Conservation (phyloP, 73 alveolate species). For the Tetrahymena malaccensis region DNA sequence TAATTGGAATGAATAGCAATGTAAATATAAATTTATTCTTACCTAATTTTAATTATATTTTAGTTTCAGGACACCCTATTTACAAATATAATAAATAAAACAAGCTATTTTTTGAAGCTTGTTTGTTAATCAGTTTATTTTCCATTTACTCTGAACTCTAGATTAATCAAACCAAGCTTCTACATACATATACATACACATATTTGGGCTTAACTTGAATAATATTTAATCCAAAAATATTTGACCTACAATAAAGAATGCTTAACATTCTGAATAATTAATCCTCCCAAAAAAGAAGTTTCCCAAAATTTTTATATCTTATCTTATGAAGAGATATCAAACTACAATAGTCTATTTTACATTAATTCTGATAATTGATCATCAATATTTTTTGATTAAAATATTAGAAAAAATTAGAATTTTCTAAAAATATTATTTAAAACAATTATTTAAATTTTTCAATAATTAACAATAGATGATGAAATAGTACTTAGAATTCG, state of each 20-base stretch:
- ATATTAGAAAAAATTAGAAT: background rate
- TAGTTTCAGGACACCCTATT: background rate
- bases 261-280: background rate
- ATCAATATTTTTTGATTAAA: background rate
- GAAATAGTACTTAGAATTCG: slow-evolving; percentile 79
- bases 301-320: background rate
- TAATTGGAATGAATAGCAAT: slow-evolving; percentile 71
- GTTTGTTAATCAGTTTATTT: background rate
- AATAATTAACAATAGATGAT: slow-evolving; percentile 45
- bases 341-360: background rate
- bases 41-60: background rate
- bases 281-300: background rate
- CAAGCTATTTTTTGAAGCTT: background rate
- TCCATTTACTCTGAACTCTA: background rate
- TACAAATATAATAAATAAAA: background rate
- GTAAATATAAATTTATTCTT: background rate
- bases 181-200: background rate
- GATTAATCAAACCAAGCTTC: background rate
- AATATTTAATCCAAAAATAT: background rate
- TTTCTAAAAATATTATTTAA: background rate
- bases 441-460: background rate
- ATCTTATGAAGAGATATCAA: background rate
- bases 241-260: background rate
- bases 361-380: background rate
- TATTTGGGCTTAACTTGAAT: background rate